These are phyloP conservation scores for Leptomonas pyrrhocoris DNA, from an alignment of 208 protist genomes.

Conservation along the genomic window DNA sequence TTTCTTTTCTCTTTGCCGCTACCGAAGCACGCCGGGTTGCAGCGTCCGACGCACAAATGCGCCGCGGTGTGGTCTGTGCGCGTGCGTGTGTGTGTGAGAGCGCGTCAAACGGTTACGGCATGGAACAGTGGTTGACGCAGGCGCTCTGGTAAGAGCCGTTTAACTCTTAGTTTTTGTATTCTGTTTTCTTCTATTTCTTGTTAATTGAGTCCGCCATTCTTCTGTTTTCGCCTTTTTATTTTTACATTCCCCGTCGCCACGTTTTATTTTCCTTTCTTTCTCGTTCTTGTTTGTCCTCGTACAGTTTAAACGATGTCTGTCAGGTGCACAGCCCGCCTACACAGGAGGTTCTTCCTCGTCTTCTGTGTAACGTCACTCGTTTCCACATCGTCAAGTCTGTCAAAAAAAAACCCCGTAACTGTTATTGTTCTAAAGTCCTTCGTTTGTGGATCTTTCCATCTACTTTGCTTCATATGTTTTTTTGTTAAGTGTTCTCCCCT, in stretches of 20 bases:
- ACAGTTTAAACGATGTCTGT: background rate
- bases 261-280: background rate
- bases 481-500: background rate
- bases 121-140: background rate
- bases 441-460: background rate
- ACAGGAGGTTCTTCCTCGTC: no score
- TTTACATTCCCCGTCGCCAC: background rate
- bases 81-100: background rate
- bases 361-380: no score
- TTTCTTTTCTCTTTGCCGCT: no score
- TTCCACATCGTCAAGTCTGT: background rate
- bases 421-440: background rate
- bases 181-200: background rate
- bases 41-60: no score
- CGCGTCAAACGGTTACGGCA: background rate
- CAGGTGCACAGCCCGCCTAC: background rate
- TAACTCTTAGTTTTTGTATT: background rate
- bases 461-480: background rate
- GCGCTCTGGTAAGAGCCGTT: background rate
- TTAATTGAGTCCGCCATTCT: background rate
- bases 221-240: background rate
- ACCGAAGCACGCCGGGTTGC: no score
- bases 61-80: no score
- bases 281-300: background rate
- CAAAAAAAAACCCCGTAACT: background rate